Base-by-base conservation (phyloP, 2,329 filamentous ascomycete species). In the Claviceps cyperi region DNA sequence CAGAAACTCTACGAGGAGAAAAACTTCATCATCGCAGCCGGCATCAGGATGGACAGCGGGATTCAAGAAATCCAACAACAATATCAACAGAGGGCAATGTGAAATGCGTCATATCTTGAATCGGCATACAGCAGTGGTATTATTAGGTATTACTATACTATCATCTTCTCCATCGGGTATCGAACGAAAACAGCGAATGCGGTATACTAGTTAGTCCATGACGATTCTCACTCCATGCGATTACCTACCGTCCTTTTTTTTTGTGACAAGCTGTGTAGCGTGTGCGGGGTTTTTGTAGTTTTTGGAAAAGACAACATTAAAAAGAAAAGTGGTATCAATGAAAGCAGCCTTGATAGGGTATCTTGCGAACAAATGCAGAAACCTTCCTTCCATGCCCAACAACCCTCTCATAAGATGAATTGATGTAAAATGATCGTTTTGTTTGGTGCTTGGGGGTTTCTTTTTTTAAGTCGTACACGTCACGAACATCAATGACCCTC, bases 311-410 rank as follows among this genome's bases (percentile, higher is more conserved):
- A 49, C 52, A 53, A 50, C 52, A 60, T 57, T 56, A 59, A 56
- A 62, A 62, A 64, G 56, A 56, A 66, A 44, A 65, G 57, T 66
- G 65, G 64, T 67, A 67, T 67, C 65, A 66, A 60, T 62, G 62
- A 67, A 69, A 67, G 66, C 69, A 72, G 68, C 71, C 67, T 73
- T 64, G 67, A 71, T 67, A 70, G 72, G 72, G 72, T 75, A 74
- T 68, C 66, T 68, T 66, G 63, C 62, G 63, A 67, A 66, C 62
- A 75, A 75, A 76, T 75, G 72, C 73, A 75, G 68, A 73, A 48
- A 69, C 70, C 62, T 59, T 68, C 65, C 65, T 64, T 66, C 69
- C 71, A 66, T 69, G 66, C 70, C 69, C 61, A 67, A 67, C 68
- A 32, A 11, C 68, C 66, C 64, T 63, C 61, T 63, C 40, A 15